Evolutionary conservation across 2,329 filamentous ascomycete genomes (phyloP).

Genomic region (Xylariales sp.): DNA sequence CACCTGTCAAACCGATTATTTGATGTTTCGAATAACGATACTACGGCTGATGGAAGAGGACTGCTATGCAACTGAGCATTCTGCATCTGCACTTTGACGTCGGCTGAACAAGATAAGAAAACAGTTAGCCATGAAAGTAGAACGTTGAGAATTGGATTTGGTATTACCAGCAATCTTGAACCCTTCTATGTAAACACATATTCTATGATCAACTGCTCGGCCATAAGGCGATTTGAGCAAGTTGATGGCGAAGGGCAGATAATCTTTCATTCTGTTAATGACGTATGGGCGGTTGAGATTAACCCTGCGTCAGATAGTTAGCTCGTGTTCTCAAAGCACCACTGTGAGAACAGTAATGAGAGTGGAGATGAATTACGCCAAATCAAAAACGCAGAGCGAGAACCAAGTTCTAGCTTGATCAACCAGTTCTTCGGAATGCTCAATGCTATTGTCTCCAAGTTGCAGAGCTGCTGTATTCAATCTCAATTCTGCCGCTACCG

Average conservation of each 20-base stretch:
- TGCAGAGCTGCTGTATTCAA: slow-evolving; percentile 1
- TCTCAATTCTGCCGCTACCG: neutral
- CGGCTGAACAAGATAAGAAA: neutral
- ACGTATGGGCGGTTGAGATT: slow-evolving; percentile 4
- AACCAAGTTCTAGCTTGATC: slow-evolving; percentile 3
- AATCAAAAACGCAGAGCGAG: slow-evolving; percentile 1
- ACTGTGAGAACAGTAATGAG: neutral
- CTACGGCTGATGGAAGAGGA: neutral
- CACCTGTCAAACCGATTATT: slow-evolving; percentile 3
- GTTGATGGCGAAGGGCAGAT: neutral
- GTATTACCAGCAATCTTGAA: slow-evolving; percentile 1
- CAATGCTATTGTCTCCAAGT: neutral
- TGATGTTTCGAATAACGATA: neutral
- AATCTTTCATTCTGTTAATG: slow-evolving; percentile 4
- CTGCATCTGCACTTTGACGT: slow-evolving; percentile 1
- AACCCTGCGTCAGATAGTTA: neutral
- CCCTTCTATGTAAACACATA: neutral
- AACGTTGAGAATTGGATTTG: neutral
- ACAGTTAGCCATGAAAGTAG: neutral
- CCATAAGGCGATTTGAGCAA: neutral
- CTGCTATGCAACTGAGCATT: neutral
- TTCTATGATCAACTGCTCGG: slow-evolving; percentile 2
- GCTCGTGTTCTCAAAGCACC: too few relatives aligned
- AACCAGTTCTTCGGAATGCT: neutral
- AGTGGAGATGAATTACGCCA: neutral